These are phyloP conservation scores for Fagopyrum tataricum DNA, from an alignment of 148 eudicot species.

Conservation along the genomic window DNA sequence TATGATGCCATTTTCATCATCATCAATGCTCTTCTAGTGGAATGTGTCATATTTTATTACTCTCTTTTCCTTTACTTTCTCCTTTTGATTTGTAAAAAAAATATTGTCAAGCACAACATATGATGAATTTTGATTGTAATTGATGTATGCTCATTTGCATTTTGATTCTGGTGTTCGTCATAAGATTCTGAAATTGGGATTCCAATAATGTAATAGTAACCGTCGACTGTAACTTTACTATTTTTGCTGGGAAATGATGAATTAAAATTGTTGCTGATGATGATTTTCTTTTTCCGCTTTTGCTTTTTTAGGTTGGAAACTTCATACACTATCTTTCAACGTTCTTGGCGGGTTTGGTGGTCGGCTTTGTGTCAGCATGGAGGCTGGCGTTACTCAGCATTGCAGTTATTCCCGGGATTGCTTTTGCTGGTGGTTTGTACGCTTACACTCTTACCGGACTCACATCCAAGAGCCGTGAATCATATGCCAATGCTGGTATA, in stretches of 20 bases:
- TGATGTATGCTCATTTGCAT: not conserved
- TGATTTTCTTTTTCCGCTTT: not conserved
- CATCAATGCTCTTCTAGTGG: constrained; percentile 9
- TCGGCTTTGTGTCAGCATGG: constrained; percentile 98
- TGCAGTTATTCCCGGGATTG: constrained; percentile 97
- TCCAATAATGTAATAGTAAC: not conserved
- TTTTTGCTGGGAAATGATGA: not conserved
- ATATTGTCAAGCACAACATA: not conserved
- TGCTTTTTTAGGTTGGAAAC: constrained; percentile 69
- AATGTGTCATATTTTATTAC: not conserved
- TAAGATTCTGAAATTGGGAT: not conserved
- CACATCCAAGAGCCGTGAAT: constrained; percentile 96
- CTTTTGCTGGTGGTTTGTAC: constrained; percentile 97
- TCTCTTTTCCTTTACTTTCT: not conserved
- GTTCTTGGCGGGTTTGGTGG: constrained; percentile 97
- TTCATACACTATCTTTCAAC: constrained; percentile 97
- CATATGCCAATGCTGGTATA: constrained; percentile 94
- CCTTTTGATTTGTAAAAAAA: not conserved
- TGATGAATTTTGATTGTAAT: not conserved
- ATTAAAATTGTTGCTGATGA: not conserved
- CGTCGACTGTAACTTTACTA: not conserved
- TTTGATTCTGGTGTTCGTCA: not conserved
- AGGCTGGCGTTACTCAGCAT: constrained; percentile 88
- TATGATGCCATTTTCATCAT: not conserved
- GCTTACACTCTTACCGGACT: constrained; percentile 96